phyloP scores from a whole-genome alignment of 164 flowering plant genomes.

The Protea cynaroides region DNA sequence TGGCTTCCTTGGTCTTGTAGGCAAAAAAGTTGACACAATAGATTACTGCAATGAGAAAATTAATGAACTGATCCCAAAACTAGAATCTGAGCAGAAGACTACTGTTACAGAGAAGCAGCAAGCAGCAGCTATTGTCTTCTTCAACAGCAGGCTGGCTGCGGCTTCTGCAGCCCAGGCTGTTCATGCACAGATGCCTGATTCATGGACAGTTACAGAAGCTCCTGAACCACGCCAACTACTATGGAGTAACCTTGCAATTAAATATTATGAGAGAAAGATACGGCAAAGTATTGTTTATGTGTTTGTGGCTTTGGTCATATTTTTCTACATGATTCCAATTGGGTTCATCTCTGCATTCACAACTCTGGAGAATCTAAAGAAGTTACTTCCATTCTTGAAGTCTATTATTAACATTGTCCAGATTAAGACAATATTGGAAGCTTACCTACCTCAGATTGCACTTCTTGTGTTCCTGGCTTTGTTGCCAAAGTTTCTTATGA shows the following conservation, averaged over 20 bases:
- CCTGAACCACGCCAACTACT: constrained; percentile 78
- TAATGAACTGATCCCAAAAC: constrained; percentile 46
- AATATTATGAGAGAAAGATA: constrained; percentile 48
- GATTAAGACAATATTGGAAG: constrained; percentile 71
- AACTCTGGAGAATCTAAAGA: constrained; percentile 62
- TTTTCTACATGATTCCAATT: constrained; percentile 89
- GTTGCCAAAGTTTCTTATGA: constrained; percentile 72
- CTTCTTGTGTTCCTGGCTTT: constrained; percentile 73
- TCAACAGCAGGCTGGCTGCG: constrained; percentile 60
- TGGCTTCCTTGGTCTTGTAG: constrained; percentile 75
- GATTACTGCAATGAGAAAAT: constrained; percentile 69
- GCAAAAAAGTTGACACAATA: constrained; percentile 69
- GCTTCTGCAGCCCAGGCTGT: constrained; percentile 70
- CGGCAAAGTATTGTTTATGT: constrained; percentile 58
- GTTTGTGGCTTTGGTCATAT: constrained; percentile 58
- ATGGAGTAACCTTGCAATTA: constrained; percentile 64
- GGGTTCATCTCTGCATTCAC: constrained; percentile 77
- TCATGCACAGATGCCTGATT: constrained; percentile 58
- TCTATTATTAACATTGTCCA: constrained; percentile 36
- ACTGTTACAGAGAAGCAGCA: constrained; percentile 70
- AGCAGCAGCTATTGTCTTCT: constrained; percentile 66
- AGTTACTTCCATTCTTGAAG: constrained; percentile 68
- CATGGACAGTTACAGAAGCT: constrained; percentile 75
- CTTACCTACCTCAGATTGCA: constrained; percentile 90
- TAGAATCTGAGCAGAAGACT: constrained; percentile 70